Conservation (phyloP, 176 grass and related monocot genomes). For the Carex kokanica region DNA sequence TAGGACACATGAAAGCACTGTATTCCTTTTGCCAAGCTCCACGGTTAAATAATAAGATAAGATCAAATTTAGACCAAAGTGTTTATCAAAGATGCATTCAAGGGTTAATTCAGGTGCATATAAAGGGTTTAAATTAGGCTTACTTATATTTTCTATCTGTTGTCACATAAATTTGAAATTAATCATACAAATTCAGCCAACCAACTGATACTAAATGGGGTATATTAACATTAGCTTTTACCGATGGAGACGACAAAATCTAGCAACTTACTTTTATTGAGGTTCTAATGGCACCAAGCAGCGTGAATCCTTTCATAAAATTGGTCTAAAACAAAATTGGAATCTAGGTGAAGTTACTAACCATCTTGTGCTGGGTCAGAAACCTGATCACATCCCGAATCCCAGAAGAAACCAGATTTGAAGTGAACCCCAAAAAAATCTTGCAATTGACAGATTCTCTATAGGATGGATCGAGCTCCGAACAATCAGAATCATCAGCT, state of each 20-base stretch:
- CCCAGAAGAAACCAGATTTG: slow-evolving; percentile 87
- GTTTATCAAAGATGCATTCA: not conserved
- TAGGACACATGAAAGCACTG: not conserved
- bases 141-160: not conserved
- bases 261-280: not conserved
- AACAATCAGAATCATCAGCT: slow-evolving; percentile 43
- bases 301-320: not conserved
- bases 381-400: slow-evolving; percentile 75
- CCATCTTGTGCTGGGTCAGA: slow-evolving; percentile 84
- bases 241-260: not conserved
- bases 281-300: not conserved
- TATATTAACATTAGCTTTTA: not conserved
- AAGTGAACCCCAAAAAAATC: slow-evolving; percentile 96
- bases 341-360: slow-evolving; percentile 38
- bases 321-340: not conserved
- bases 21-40: not conserved
- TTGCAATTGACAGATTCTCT: slow-evolving; percentile 90
- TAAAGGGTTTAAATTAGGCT: not conserved
- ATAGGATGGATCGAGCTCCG: slow-evolving; percentile 53
- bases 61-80: not conserved
- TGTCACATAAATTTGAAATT: not conserved
- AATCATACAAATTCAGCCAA: not conserved
- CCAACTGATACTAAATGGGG: not conserved
- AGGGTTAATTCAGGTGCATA: not conserved
- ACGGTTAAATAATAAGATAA: not conserved